These are phyloP conservation scores for Phanerochaete sordida DNA, from an alignment of 768 basidiomycete species.

Conservation along the genomic window DNA sequence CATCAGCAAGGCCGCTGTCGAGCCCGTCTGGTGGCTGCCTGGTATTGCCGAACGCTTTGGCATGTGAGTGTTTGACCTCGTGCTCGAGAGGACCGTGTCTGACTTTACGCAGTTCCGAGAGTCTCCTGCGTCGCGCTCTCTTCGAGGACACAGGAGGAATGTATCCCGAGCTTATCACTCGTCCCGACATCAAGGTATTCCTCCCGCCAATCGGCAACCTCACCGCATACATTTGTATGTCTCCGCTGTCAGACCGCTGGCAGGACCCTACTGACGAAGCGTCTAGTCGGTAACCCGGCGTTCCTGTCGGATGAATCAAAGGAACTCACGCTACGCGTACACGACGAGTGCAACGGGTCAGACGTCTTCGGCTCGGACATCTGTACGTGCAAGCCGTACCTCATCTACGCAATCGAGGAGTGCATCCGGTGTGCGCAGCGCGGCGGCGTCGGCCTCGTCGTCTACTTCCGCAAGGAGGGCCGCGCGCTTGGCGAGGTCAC, in stretches of 20 bases:
- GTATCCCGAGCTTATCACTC: slow-evolving; percentile 94
- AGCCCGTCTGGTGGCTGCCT: slow-evolving; percentile 95
- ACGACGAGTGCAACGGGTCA: slow-evolving; percentile 96
- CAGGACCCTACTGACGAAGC: background rate
- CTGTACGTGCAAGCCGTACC: slow-evolving; percentile 91
- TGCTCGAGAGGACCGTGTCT: background rate
- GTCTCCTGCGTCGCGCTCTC: slow-evolving; percentile 79
- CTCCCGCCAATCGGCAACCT: slow-evolving; percentile 90
- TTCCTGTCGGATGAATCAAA: slow-evolving; percentile 73
- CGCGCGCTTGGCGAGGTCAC: slow-evolving; percentile 92
- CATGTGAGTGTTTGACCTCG: slow-evolving; percentile 52
- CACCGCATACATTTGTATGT: slow-evolving; percentile 87
- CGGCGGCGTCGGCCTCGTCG: slow-evolving; percentile 89
- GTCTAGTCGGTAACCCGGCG: slow-evolving; percentile 76
- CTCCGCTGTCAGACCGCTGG: background rate
- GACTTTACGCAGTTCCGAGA: slow-evolving; percentile 59
- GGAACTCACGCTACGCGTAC: slow-evolving; percentile 83
- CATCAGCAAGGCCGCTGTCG: slow-evolving; percentile 91
- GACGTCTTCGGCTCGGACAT: slow-evolving; percentile 96
- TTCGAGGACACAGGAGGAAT: slow-evolving; percentile 97
- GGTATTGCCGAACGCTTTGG: slow-evolving; percentile 93
- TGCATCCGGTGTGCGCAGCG: slow-evolving; percentile 79
- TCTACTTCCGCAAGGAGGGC: slow-evolving; percentile 95
- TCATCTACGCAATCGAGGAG: slow-evolving; percentile 90
- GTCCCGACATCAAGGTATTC: slow-evolving; percentile 94